Percentiles rank a stretch among this genome's conserved stretches.
Conservation (phyloP, 495 filamentous ascomycete genomes). For the Parachaetomium inaequale region DNA sequence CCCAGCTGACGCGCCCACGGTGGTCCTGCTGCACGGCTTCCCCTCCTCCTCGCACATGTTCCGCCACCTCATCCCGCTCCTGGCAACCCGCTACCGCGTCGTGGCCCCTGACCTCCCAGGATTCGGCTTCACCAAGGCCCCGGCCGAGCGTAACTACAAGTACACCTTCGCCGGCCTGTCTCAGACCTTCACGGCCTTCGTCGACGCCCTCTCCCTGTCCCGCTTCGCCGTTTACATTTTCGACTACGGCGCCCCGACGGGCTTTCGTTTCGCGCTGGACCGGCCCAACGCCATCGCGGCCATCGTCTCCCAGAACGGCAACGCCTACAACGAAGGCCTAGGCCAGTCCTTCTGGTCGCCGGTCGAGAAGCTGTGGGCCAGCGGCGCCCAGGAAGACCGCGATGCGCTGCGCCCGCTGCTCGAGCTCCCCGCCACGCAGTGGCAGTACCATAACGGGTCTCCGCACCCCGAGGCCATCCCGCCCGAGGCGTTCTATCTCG, state of each 20-base stretch:
- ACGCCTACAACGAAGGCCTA: conserved; percentile 60
- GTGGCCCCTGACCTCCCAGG: conserved; percentile 61
- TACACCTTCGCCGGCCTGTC: conserved; percentile 53
- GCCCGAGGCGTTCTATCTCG: conserved; percentile 51
- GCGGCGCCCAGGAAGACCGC: conserved; percentile 36
- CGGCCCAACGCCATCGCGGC: conserved; percentile 47
- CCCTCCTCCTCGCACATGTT: conserved; percentile 61
- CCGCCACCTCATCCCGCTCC: conserved; percentile 58
- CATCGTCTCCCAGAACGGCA: conserved; percentile 62
- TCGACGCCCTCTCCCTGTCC: conserved; percentile 42
- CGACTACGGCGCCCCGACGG: conserved; percentile 62
- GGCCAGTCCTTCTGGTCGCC: conserved; percentile 53
- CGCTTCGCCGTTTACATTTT: conserved; percentile 60
- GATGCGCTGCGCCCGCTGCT: conserved; percentile 42
- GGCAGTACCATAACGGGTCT: conserved; percentile 54
- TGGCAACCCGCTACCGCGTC: conserved; percentile 51
- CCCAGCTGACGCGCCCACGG: conserved; percentile 37
- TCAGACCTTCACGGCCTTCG: conserved; percentile 45
- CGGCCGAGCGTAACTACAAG: conserved; percentile 42
- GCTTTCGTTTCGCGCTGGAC: conserved; percentile 51
- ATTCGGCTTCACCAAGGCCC: conserved; percentile 55
- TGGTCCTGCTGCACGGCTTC: conserved; percentile 63
- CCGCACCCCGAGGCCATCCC: conserved; percentile 37
- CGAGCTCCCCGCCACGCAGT: conserved; percentile 47
- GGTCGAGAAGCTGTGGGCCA: conserved; percentile 48